Base-by-base conservation (phyloP, 208 protist species). In the Acanthamoeba triangularis region DNA sequence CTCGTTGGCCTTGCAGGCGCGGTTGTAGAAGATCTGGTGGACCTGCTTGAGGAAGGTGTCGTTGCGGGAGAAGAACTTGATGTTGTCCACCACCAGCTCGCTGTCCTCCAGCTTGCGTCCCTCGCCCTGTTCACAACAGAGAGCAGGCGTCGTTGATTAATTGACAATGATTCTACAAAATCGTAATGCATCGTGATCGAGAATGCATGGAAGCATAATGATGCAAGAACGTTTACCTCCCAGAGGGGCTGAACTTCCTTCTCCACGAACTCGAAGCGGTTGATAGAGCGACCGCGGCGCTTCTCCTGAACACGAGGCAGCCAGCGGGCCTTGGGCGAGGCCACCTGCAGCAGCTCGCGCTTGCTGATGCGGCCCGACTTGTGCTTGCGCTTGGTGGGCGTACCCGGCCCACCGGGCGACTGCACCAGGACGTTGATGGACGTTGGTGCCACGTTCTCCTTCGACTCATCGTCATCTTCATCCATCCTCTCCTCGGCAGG, bases 11-110 rank as follows among this genome's bases (percentile, higher is more conserved):
- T 82, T 82, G 74, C 74, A 82, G 33, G 74, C 33, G 74, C 74
- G 74, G 74, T 82, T 82, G 74, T 82, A 82, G 4, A 82, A 52
- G 74, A 82, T 52, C 28, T 82, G 74, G 37, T 82, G 74, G 16
- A 82, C 30, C 74, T 82, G 74, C 41, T 49, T 82, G 35, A 82
- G 37, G 37, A 82, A 82, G 74, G 74, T 41, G 74, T 49, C 37
- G 23, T 82, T 82, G 74, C 74, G 74, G 10, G 74, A 82, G 74
- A 82, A 82, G 37, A 82, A 82, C 74, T 82, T 82, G 74, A 82
- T 82, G 74, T 82, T 82, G 35, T 52, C 25, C 74, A 82, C 74
- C 35, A 82, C 37, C 41, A 82, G 37, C 74, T 82, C 74, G 18
- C 74, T 82, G 37, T 82, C 74, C 74, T 82, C 74, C 74, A 82